Evolutionary conservation across 2,329 filamentous ascomycete species (phyloP).

Genomic region (Fusarium tuaranense): DNA sequence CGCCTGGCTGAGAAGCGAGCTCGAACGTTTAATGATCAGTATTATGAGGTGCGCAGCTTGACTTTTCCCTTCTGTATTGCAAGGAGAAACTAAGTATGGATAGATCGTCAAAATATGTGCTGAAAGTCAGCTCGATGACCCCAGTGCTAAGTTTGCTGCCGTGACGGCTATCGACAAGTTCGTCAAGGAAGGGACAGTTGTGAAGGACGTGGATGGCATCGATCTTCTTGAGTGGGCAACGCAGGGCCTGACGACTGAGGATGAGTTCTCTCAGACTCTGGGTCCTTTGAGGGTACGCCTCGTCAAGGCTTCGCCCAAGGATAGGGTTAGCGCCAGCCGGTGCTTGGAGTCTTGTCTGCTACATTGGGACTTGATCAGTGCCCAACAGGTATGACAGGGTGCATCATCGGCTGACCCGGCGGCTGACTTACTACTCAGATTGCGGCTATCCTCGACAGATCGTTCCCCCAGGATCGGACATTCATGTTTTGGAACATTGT

Average conservation of each 20-base stretch:
- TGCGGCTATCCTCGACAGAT: conserved; percentile 64
- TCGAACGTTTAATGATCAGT: conserved; percentile 63
- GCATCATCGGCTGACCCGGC: too few relatives aligned
- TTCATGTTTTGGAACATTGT: conserved; percentile 68
- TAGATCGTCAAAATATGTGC: conserved; percentile 63
- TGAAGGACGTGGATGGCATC: conserved; percentile 63
- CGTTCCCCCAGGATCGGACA: conserved; percentile 59
- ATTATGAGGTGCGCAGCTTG: conserved; percentile 61
- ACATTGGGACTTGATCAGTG: conserved; percentile 67
- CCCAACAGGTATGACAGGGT: conserved; percentile 61
- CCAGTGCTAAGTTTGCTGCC: conserved; percentile 58
- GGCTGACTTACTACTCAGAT: conserved; percentile 55
- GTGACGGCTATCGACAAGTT: conserved; percentile 59
- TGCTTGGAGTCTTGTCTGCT: conserved; percentile 66
- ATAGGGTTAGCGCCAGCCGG: conserved; percentile 54
- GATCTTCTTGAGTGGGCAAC: conserved; percentile 68
- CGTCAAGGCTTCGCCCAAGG: conserved; percentile 65
- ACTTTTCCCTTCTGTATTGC: background rate
- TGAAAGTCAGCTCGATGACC: conserved; percentile 64
- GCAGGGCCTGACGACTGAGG: conserved; percentile 51
- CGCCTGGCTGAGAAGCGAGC: conserved; percentile 65
- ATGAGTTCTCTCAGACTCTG: conserved; percentile 60
- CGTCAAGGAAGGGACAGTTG: conserved; percentile 57
- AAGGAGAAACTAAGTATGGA: background rate
- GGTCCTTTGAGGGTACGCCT: conserved; percentile 62